Percentiles rank a stretch among this genome's conserved stretches.
These are phyloP conservation scores for Ogataea minuta DNA, from an alignment of 805 yeast species.

Conservation along the genomic window DNA sequence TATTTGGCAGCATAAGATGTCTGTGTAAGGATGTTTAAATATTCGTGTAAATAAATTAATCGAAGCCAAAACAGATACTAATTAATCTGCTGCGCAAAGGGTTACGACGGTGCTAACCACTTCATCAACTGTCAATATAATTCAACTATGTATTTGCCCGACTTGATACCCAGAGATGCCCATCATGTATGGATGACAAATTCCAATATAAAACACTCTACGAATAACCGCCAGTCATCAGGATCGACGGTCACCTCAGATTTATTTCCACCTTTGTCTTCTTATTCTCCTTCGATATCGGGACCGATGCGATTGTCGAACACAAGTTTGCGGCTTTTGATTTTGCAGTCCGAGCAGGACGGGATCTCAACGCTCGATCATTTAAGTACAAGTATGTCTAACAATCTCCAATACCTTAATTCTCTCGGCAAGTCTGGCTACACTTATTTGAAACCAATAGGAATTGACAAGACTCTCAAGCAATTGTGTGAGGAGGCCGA, in stretches of 20 bases:
- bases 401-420: constrained; percentile 26
- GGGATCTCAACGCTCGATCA: constrained; percentile 21
- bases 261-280: constrained; percentile 52
- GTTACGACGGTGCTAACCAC: too few relatives aligned
- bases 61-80: neutral
- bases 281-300: constrained; percentile 49
- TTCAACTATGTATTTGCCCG: constrained; percentile 47
- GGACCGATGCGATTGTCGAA: constrained; percentile 29
- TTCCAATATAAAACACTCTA: constrained; percentile 8
- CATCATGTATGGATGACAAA: constrained; percentile 44
- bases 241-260: constrained; percentile 19
- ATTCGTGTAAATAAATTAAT: constrained; percentile 5
- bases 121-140: neutral
- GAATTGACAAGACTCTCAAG: constrained; percentile 53
- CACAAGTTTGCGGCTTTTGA: constrained; percentile 28
- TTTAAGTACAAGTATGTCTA: constrained; percentile 23
- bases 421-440: constrained; percentile 46
- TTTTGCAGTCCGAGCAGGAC: constrained; percentile 19
- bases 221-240: constrained; percentile 8
- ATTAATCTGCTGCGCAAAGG: too few relatives aligned
- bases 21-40: constrained; percentile 7
- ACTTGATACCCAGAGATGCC: constrained; percentile 43
- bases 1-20: constrained; percentile 13
- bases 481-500: constrained; percentile 30
- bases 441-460: constrained; percentile 54